phyloP scores from a whole-genome alignment of 768 basidiomycete genomes.

The Hypholoma sublateritium region DNA sequence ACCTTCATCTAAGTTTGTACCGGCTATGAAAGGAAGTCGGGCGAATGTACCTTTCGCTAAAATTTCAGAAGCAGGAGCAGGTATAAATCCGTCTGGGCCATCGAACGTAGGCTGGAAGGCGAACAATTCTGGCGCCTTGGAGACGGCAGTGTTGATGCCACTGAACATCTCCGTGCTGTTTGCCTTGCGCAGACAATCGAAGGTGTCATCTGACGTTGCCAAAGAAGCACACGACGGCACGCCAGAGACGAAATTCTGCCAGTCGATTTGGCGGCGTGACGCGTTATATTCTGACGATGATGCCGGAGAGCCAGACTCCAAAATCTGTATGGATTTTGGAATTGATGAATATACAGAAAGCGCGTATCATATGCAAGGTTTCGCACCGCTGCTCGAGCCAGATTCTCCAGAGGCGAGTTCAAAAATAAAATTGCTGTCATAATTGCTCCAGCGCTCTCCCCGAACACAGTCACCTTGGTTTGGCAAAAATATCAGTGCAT shows the following conservation, averaged over 20 bases:
- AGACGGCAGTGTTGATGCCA: constrained; percentile 16
- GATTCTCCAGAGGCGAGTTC: constrained; percentile 28
- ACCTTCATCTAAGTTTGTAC: constrained; percentile 49
- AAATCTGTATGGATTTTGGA: constrained; percentile 27
- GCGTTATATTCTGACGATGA: constrained; percentile 31
- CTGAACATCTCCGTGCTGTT: constrained; percentile 23
- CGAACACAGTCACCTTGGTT: constrained; percentile 47
- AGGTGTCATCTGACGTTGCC: constrained; percentile 27
- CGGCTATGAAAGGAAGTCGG: constrained; percentile 43
- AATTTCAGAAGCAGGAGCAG: constrained; percentile 37
- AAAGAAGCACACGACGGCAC: constrained; percentile 32
- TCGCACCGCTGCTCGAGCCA: constrained; percentile 33
- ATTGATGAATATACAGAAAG: neutral
- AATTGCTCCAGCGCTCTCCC: constrained; percentile 58
- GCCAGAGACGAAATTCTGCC: constrained; percentile 37
- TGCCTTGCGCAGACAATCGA: constrained; percentile 30
- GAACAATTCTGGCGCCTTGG: constrained; percentile 15
- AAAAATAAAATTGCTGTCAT: constrained; percentile 39
- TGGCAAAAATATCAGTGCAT: neutral
- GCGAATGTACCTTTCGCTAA: constrained; percentile 26
- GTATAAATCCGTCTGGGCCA: constrained; percentile 37
- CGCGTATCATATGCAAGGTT: neutral
- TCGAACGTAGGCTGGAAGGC: constrained; percentile 42
- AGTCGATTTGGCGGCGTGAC: constrained; percentile 29
- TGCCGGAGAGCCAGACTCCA: constrained; percentile 41